These are phyloP conservation scores for Exophiala calicioides DNA, from an alignment of 2,329 filamentous ascomycete genomes.

Conservation along the genomic window DNA sequence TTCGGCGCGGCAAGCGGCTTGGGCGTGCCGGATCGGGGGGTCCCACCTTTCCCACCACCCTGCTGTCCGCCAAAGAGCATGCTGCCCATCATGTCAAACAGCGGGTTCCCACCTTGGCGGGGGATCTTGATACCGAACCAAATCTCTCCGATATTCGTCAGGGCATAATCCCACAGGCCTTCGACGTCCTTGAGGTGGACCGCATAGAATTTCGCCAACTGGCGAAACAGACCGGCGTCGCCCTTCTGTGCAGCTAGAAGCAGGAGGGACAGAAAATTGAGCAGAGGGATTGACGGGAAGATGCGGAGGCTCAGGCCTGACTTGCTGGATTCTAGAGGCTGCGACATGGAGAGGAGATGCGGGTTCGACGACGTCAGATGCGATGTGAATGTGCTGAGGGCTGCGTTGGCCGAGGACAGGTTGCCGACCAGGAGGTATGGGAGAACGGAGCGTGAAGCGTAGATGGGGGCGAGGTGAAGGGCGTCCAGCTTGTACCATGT, in stretches of 20 bases:
- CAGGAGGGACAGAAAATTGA: slow-evolving; percentile 89
- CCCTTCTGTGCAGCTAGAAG: slow-evolving; percentile 81
- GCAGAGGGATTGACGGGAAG: slow-evolving; percentile 86
- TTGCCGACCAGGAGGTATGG: slow-evolving; percentile 92
- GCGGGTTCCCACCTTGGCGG: slow-evolving; percentile 76
- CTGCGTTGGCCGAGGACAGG: slow-evolving; percentile 81
- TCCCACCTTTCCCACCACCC: slow-evolving; percentile 39
- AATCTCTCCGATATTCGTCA: slow-evolving; percentile 90
- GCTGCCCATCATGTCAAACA: slow-evolving; percentile 98
- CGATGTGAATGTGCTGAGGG: slow-evolving; percentile 73
- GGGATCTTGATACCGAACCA: slow-evolving; percentile 93
- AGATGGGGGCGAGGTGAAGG: slow-evolving; percentile 81
- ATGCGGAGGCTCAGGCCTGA: slow-evolving; percentile 68
- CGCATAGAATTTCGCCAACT: slow-evolving; percentile 79
- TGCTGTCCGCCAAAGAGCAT: slow-evolving; percentile 73
- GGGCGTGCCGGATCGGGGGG: slow-evolving; percentile 46
- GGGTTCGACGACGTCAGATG: slow-evolving; percentile 60
- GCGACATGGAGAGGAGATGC: slow-evolving; percentile 61
- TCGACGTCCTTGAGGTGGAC: slow-evolving; percentile 73
- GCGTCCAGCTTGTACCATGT: slow-evolving; percentile 91
- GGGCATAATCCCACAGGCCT: slow-evolving; percentile 71
- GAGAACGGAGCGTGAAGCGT: slow-evolving; percentile 81
- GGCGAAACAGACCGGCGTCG: slow-evolving; percentile 73
- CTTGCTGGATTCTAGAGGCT: slow-evolving; percentile 74
- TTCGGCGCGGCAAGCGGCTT: slow-evolving; percentile 23